Evolutionary conservation across 2,329 filamentous ascomycete genomes (phyloP), one percentile per base, ranked within the genome.

Genomic region (Tolypocladium tropicale): DNA sequence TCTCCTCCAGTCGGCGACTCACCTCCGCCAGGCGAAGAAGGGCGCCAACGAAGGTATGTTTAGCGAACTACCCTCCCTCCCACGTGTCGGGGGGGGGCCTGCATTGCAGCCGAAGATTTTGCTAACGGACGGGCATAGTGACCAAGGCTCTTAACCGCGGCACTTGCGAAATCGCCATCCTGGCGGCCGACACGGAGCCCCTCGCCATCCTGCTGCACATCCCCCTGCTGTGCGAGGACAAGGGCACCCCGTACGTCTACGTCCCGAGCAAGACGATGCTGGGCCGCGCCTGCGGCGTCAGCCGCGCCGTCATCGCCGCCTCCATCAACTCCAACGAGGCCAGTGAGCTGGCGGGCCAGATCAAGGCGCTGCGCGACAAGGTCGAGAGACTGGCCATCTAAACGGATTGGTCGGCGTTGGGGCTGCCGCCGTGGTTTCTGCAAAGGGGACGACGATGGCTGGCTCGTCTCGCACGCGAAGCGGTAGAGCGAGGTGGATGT

Each of bases 371-470:
- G 68, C 95, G 93, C 80, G 89, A 95, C 76, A 95, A 96, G 84
- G 89, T 97, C 56, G 93, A 97, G 82, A 84, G 92, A 66, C 82
- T 96, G 64, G 91, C 93, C 79, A 96, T 96, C 77, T 96, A 86
- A 83, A 64, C n/a, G 6, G 18, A 30, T 10, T n/a, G 41, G 32
- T 32, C 48, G 25, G 55, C 51, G 21, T 5, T 11, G 46, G 30
- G 34, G 36, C 10, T 23, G 41, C 23, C 25, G 52, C 48, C 37
- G 39, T 41, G 34, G 28, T 32, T n/a, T 49, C 16, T 49, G 9
- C 6, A 30, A n/a, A 9, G 6, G 46, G 18, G 30, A 30, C 2
- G 25, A 32, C 16, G 46, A 32, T 28, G 46, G 25, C 30, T 28
- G 46, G 25, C 16, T n/a, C n/a, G 14, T 16, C 6, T 49, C 46